Evolutionary conservation across 192 early-diverging fungal species (phyloP), one percentile per base, ranked within the genome.

Genomic region (Coemansia sp.): DNA sequence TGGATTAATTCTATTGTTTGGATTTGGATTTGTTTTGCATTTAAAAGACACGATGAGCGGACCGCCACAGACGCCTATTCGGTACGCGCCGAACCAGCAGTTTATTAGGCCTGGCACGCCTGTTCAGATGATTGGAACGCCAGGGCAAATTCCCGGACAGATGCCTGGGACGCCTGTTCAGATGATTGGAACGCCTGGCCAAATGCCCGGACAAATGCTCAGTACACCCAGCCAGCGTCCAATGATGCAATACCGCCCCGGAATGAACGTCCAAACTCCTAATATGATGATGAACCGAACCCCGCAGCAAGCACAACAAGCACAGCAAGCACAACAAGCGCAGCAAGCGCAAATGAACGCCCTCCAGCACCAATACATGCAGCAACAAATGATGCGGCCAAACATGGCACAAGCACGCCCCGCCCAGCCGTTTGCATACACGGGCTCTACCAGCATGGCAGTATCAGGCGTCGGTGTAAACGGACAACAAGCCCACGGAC

Each of bases 1-100:
- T 34, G 7, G 31, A 34, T 34, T 34, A 0, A 28, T 34, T 34
- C 0, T 6, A 1, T 1, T 34, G 31, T 34, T 34, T 34, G 7
- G 6, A 34, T 34, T 34, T 34, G 7, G 26, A 28, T 28, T 28
- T 6, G 6, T 34, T 34, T 44, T 44, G 40, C 40, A 44, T 15
- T 15, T 4, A 44, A 40, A 40, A 44, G 40, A 54, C 24, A 28
- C 2, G 2, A 77, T 77, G 75, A 71, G 70, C 63, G 60, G 63
- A 4, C 66, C 63, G 10, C 76, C 56, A 48, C 76, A 78, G 57
- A 69, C 76, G 5, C 70, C 76, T 5, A 69, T 66, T 25, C 63
- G 69, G 51, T 78, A 66, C 50, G 38, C 60, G 54, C 76, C 53
- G 20, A 56, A 52, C 12, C 66, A 63, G 58, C 71, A 73, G 65